Evolutionary conservation across 2,329 filamentous ascomycete genomes (phyloP).

Genomic region (Cordyceps javanica): DNA sequence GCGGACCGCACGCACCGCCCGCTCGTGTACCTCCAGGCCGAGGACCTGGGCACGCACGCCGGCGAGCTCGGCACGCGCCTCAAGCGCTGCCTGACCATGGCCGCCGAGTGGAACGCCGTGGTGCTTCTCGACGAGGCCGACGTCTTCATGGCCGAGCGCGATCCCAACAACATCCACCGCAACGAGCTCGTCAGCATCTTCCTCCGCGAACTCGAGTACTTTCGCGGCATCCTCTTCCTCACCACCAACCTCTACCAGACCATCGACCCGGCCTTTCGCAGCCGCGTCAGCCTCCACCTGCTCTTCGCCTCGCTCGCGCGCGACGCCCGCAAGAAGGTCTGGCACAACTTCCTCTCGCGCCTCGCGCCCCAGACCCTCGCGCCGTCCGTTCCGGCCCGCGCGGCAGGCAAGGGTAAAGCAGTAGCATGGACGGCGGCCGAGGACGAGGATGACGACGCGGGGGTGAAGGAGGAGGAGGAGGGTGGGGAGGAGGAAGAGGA

Average conservation of each 20-base stretch:
- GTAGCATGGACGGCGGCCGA: background rate
- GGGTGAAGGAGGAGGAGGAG: background rate
- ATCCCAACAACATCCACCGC: slow-evolving; percentile 37
- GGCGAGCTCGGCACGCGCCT: slow-evolving; percentile 40
- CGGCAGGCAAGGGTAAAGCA: background rate
- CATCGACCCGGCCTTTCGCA: slow-evolving; percentile 39
- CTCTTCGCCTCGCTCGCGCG: slow-evolving; percentile 34
- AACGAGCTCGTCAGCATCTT: slow-evolving; percentile 46
- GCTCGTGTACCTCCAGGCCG: slow-evolving; percentile 39
- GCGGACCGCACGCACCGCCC: slow-evolving; percentile 37
- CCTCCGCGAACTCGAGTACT: slow-evolving; percentile 40
- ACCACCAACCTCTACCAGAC: slow-evolving; percentile 37
- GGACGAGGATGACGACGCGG: background rate
- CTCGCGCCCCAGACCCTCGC: slow-evolving; percentile 19
- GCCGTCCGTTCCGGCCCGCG: background rate
- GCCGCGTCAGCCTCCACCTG: slow-evolving; percentile 41
- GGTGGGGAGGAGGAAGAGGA: background rate
- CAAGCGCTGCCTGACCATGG: slow-evolving; percentile 40
- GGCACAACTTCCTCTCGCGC: slow-evolving; percentile 40
- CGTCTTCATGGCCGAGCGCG: slow-evolving; percentile 44
- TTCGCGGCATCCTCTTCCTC: slow-evolving; percentile 38
- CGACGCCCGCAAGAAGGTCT: slow-evolving; percentile 34
- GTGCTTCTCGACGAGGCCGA: slow-evolving; percentile 48
- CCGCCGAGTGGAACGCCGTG: slow-evolving; percentile 44
- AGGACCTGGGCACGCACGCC: slow-evolving; percentile 41